Conservation (phyloP, 2,329 filamentous ascomycete species). For the Penicillium sp. region DNA sequence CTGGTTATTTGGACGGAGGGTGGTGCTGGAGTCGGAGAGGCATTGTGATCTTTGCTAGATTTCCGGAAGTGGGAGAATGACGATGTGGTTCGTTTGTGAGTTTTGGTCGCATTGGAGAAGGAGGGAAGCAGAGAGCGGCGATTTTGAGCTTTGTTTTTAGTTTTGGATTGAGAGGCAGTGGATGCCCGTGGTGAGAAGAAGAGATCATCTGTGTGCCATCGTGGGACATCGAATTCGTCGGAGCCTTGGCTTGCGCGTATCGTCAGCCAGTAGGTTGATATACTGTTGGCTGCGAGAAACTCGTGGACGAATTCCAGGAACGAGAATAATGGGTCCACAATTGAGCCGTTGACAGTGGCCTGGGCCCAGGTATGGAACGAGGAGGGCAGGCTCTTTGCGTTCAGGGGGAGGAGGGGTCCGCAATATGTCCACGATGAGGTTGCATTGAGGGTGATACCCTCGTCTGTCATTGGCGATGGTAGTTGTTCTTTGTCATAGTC, state of each 20-base stretch:
- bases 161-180: conserved; percentile 14
- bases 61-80: neutral
- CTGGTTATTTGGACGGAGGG: conserved; percentile 11
- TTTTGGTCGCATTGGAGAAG: neutral
- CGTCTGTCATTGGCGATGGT: neutral
- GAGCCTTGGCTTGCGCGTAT: conserved; percentile 53
- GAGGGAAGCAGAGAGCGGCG: conserved; percentile 8
- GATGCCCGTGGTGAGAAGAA: conserved; percentile 45
- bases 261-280: conserved; percentile 54
- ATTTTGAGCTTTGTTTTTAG: neutral
- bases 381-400: conserved; percentile 35
- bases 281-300: conserved; percentile 41
- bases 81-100: neutral
- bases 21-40: neutral
- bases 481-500: conserved; percentile 5
- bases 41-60: neutral
- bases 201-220: conserved; percentile 57
- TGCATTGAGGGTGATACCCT: conserved; percentile 22
- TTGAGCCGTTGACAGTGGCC: conserved; percentile 40
- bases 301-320: conserved; percentile 48
- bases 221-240: conserved; percentile 48
- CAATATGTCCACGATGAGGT: conserved; percentile 52
- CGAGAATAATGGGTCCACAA: conserved; percentile 43
- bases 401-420: conserved; percentile 44
- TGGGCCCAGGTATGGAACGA: conserved; percentile 47